These are phyloP conservation scores for Moesziomyces globuligerus DNA, from an alignment of 1,284 basidiomycete genomes.

Conservation along the genomic window DNA sequence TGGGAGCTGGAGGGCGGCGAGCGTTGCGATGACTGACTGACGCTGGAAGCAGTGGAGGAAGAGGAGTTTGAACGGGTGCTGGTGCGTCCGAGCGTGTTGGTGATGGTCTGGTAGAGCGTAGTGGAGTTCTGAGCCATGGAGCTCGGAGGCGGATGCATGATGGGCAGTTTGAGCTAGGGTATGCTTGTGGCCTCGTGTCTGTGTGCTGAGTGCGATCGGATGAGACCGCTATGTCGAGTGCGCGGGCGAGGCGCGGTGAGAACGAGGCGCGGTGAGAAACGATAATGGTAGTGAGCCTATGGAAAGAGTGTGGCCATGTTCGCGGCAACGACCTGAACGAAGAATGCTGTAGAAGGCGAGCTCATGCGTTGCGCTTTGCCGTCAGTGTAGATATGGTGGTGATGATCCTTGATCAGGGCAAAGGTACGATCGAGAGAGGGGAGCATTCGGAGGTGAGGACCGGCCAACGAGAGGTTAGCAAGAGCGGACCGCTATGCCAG, in stretches of 20 bases:
- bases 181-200: too few species aligned
- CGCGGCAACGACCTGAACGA: neutral
- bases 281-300: too few species aligned
- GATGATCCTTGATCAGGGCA: too few species aligned
- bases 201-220: too few species aligned
- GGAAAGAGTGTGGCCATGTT: neutral
- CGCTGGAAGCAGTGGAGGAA: conserved; percentile 39
- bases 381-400: too few species aligned
- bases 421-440: too few species aligned
- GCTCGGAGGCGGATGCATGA: conserved; percentile 51
- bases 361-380: too few species aligned
- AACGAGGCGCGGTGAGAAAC: neutral
- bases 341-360: too few species aligned
- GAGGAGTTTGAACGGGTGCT: conserved; percentile 43
- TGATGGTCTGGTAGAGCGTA: conserved; percentile 49
- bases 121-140: conserved; percentile 46
- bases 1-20: conserved; percentile 29
- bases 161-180: conserved; percentile 10
- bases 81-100: conserved; percentile 35
- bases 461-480: neutral
- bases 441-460: neutral
- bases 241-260: too few species aligned
- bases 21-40: conserved; percentile 35
- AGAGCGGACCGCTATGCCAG: neutral
- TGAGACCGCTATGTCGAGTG: too few species aligned